These are phyloP conservation scores for Penicillium coprophilum DNA, from an alignment of 495 filamentous ascomycete species.

Conservation along the genomic window DNA sequence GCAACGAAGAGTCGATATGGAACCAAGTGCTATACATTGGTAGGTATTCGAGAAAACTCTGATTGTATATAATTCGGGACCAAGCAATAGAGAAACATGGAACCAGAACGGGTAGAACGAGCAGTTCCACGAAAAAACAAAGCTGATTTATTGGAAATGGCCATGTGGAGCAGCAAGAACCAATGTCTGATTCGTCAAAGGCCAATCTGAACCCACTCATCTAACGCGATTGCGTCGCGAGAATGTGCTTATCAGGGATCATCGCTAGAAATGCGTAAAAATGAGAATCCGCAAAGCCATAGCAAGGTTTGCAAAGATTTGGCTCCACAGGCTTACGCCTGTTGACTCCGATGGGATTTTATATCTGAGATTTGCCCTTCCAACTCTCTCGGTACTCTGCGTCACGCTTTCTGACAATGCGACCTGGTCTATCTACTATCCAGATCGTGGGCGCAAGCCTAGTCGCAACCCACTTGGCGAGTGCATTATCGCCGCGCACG, in stretches of 20 bases:
- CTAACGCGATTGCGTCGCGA: neutral
- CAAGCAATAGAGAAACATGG: neutral
- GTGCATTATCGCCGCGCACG: conserved; percentile 30
- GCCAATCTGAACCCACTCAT: neutral
- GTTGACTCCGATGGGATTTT: neutral
- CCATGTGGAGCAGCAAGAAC: neutral
- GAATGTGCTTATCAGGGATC: conserved; percentile 7
- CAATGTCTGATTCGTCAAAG: conserved; percentile 4
- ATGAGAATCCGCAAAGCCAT: neutral
- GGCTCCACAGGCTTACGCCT: neutral
- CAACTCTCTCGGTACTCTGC: neutral
- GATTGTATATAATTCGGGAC: neutral
- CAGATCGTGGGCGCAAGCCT: conserved; percentile 3
- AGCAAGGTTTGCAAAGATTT: neutral
- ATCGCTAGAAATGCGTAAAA: conserved; percentile 6
- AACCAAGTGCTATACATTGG: too few species aligned
- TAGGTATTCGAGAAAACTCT: neutral
- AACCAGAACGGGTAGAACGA: neutral
- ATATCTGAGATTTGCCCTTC: neutral
- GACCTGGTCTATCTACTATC: neutral
- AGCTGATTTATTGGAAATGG: neutral
- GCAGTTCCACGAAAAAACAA: neutral
- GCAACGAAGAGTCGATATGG: neutral
- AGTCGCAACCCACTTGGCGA: neutral
- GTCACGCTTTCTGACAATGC: neutral